These are phyloP conservation scores for Adansonia grandidieri DNA, from an alignment of 441 rosid species.

Conservation along the genomic window DNA sequence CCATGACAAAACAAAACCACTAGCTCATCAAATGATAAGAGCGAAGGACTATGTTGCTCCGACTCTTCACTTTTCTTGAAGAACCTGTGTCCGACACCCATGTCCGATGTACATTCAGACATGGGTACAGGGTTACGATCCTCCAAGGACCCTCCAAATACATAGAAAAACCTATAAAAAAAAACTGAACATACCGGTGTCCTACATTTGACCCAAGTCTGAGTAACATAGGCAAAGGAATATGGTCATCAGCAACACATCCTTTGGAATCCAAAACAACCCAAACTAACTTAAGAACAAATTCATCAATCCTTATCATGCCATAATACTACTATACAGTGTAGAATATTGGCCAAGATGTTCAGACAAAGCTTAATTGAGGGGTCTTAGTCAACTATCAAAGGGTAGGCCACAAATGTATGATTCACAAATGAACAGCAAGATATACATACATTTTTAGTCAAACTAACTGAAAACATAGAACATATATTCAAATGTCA, in stretches of 20 bases:
- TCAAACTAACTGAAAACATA: constrained; percentile 6
- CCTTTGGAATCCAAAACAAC: constrained; percentile 20
- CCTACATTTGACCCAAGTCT: too few species aligned
- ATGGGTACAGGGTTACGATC: too few species aligned
- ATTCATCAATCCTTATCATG: neutral
- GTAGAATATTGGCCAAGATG: constrained; percentile 6
- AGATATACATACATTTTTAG: neutral
- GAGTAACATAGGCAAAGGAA: neutral
- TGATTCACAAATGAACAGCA: constrained; percentile 3
- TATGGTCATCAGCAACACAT: neutral
- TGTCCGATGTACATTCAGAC: too few species aligned
- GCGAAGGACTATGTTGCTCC: neutral
- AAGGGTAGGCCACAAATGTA: constrained; percentile 14
- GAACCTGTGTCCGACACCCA: too few species aligned
- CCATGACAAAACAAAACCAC: constrained; percentile 21
- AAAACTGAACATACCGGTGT: too few species aligned
- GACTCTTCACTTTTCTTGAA: too few species aligned
- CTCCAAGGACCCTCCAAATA: too few species aligned
- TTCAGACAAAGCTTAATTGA: constrained; percentile 1
- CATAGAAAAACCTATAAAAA: too few species aligned
- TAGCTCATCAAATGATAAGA: constrained; percentile 14
- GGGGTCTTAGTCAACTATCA: neutral
- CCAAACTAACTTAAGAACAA: constrained; percentile 13
- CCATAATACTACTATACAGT: neutral
- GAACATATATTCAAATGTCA: constrained; percentile 9